phyloP scores from a whole-genome alignment of 129 eudicot genomes.

The Saussurea involucrata region DNA sequence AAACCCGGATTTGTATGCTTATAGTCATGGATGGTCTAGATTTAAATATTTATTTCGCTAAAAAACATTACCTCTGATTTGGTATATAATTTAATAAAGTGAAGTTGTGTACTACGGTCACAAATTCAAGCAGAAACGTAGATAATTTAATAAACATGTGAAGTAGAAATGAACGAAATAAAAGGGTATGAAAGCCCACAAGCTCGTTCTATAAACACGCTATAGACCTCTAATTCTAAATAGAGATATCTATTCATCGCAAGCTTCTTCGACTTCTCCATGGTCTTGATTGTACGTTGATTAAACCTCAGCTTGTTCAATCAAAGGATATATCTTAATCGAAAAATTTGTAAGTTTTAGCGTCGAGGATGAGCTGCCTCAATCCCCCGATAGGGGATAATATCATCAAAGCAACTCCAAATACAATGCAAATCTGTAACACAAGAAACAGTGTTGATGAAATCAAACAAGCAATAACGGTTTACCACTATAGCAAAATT shows the following conservation, averaged over 20 bases:
- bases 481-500: neutral
- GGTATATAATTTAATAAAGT: neutral
- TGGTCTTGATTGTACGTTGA: neutral
- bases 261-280: slow-evolving; percentile 23
- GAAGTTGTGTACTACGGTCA: neutral
- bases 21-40: neutral
- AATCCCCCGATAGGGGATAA: slow-evolving; percentile 37
- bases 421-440: slow-evolving; percentile 21
- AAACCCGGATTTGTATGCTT: neutral
- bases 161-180: neutral
- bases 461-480: neutral
- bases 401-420: slow-evolving; percentile 23
- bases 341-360: slow-evolving; percentile 21
- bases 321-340: neutral
- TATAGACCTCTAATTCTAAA: slow-evolving; percentile 5
- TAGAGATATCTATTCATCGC: slow-evolving; percentile 5
- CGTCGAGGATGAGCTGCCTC: slow-evolving; percentile 26
- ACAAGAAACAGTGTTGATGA: neutral
- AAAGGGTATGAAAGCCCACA: slow-evolving; percentile 7
- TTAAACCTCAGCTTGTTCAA: slow-evolving; percentile 13
- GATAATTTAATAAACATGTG: neutral
- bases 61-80: neutral
- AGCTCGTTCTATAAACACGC: slow-evolving; percentile 2
- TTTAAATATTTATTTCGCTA: too few species aligned
- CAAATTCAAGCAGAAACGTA: neutral